A percentile compares a stretch with the other conserved stretches of the same genome.
phyloP scores from a whole-genome alignment of 345 rosid genomes.

The Odontarrhena argentea region DNA sequence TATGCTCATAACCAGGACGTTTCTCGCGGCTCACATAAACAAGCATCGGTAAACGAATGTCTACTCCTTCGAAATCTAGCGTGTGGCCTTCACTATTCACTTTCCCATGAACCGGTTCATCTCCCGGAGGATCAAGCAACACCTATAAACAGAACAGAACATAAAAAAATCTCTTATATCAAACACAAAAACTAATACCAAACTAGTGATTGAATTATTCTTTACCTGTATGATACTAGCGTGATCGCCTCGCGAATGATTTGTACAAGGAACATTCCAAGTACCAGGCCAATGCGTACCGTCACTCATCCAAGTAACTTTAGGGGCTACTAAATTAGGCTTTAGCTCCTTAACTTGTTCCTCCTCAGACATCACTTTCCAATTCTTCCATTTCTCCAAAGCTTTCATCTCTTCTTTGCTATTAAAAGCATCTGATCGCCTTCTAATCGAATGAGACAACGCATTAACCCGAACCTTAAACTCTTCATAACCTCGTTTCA shows the following conservation, averaged over 20 bases:
- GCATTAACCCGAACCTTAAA: slow-evolving; percentile 76
- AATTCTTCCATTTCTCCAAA: slow-evolving; percentile 62
- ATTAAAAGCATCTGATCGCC: slow-evolving; percentile 78
- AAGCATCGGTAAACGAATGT: slow-evolving; percentile 79
- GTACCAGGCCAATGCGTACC: slow-evolving; percentile 87
- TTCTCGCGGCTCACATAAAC: slow-evolving; percentile 83
- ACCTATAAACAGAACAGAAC: slow-evolving; percentile 44
- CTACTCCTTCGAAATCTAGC: slow-evolving; percentile 60
- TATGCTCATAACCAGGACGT: slow-evolving; percentile 87
- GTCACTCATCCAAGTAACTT: slow-evolving; percentile 91
- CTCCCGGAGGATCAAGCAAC: slow-evolving; percentile 71
- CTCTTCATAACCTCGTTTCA: slow-evolving; percentile 80
- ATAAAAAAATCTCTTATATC: neutral
- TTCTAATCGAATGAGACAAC: slow-evolving; percentile 64
- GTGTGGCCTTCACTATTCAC: neutral
- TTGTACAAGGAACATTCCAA: slow-evolving; percentile 60
- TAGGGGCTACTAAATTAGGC: slow-evolving; percentile 60
- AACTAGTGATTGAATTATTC: neutral
- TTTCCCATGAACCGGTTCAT: slow-evolving; percentile 47
- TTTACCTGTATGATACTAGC: slow-evolving; percentile 76
- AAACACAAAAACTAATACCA: neutral
- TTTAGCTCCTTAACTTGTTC: slow-evolving; percentile 45
- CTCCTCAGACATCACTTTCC: slow-evolving; percentile 35
- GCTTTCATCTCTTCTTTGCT: slow-evolving; percentile 71
- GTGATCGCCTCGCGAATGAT: slow-evolving; percentile 77